Evolutionary conservation across 116 monocot species (phyloP), one percentile per base, ranked within the genome.

Genomic region (Trichopus zeylanicus): DNA sequence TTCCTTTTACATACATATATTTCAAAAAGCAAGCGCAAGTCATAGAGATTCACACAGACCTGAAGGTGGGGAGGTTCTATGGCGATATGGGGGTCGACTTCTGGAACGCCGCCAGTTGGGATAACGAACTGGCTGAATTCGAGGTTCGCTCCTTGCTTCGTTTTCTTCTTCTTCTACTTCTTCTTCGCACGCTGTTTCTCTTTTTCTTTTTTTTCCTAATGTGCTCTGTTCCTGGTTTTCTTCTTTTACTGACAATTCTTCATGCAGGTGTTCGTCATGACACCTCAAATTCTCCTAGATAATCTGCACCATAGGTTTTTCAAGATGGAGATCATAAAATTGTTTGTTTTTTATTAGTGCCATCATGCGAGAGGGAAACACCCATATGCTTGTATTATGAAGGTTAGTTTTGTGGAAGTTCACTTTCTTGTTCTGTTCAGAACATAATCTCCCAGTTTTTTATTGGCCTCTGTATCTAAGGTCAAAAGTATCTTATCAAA

Each of bases 11-110:
- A n/a, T n/a, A n/a, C n/a, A n/a, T n/a, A n/a, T n/a, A n/a, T n/a
- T n/a, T n/a, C n/a, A n/a, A 8, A 33, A 33, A 78, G 84, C 86
- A 87, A 70, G 87, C 87, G 12, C 46, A 62, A 1, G 87, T 87
- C 5, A 38, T 87, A 30, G 70, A 82, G 67, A 56, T 52, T 73
- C 78, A 82, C 63, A 82, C 81, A 0, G 76, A 87, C 59, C 39
- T 87, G 21, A 75, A 73, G 54, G 82, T 87, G 23, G 78, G 73
- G 1, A 71, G 53, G 48, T 87, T 87, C 29, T 87, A 69, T 62
- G 87, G 87, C 2, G 87, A 87, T 22, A 87, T 87, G 81, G 82
- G 82, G 6, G 82, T 87, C 6, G 87, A 87, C 60, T 78, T 74
- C 49, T 87, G 87, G 87, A 39, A 48, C 34, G 52, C 32, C 22